Conservation (phyloP, 768 basidiomycete genomes). For the Leccinum imitatum region DNA sequence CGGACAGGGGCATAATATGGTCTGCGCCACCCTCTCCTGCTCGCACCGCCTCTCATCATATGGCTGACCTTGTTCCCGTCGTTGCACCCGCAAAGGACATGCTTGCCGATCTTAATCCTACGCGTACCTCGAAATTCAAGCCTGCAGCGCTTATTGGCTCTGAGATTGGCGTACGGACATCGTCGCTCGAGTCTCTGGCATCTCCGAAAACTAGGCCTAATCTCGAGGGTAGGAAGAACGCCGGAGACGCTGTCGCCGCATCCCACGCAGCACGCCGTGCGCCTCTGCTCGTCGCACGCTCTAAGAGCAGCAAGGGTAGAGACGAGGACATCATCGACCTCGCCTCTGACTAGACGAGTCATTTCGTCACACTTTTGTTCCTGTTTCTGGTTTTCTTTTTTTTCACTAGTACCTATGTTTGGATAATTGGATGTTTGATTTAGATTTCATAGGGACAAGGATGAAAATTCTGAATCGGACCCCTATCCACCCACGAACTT, state of each 20-base stretch:
- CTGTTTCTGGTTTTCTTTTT: background rate
- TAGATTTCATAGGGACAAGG: too few relatives aligned
- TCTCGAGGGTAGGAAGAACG: background rate
- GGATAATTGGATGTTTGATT: too few relatives aligned
- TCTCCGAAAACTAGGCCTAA: background rate
- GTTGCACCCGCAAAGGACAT: background rate
- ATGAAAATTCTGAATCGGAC: too few relatives aligned
- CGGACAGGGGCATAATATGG: constrained; percentile 26
- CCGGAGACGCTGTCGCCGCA: background rate
- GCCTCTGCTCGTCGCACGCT: constrained; percentile 28
- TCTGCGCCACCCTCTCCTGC: constrained; percentile 24
- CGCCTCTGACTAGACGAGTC: constrained; percentile 29
- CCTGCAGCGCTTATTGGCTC: too few relatives aligned
- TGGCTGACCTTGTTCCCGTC: background rate
- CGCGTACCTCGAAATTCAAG: too few relatives aligned
- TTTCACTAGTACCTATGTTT: too few relatives aligned
- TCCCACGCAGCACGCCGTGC: background rate
- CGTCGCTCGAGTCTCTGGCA: background rate
- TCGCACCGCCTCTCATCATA: background rate
- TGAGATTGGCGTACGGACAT: background rate
- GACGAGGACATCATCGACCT: constrained; percentile 41
- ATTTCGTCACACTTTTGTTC: background rate
- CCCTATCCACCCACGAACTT: too few relatives aligned
- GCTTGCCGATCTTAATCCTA: too few relatives aligned
- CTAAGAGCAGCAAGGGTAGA: constrained; percentile 9